Conservation (phyloP, 2,329 filamentous ascomycete species). For the Pseudopyricularia javanii region DNA sequence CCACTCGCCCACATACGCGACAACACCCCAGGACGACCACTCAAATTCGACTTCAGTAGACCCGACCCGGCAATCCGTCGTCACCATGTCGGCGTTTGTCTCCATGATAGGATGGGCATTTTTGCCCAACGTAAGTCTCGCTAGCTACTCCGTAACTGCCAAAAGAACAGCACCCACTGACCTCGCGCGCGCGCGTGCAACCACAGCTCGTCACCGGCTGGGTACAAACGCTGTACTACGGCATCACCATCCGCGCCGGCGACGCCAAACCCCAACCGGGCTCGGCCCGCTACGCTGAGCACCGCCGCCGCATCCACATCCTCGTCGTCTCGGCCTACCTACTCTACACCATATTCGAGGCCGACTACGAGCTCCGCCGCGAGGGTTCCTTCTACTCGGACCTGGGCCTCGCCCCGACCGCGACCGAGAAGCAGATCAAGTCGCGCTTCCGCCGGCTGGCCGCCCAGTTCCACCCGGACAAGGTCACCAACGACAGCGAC, state of each 20-base stretch:
- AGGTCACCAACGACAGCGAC: constrained; percentile 34
- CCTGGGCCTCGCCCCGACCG: constrained; percentile 56
- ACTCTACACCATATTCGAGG: constrained; percentile 84
- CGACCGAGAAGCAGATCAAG: constrained; percentile 67
- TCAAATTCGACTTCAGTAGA: not conserved
- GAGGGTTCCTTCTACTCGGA: constrained; percentile 68
- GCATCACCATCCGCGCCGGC: constrained; percentile 79
- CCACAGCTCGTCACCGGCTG: constrained; percentile 63
- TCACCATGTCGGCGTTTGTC: constrained; percentile 35
- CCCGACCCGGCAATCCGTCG: not conserved
- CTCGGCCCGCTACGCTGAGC: constrained; percentile 53
- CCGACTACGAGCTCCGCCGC: constrained; percentile 65
- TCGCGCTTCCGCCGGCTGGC: constrained; percentile 70
- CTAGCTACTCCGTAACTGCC: not conserved
- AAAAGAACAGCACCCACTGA: not conserved
- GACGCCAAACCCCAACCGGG: constrained; percentile 64
- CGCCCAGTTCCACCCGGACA: constrained; percentile 72
- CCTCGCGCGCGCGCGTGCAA: not conserved
- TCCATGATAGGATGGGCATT: constrained; percentile 46
- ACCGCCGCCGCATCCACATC: constrained; percentile 75
- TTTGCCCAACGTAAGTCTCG: constrained; percentile 33
- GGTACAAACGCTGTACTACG: constrained; percentile 73
- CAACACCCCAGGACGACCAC: not conserved
- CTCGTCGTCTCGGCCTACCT: constrained; percentile 76
- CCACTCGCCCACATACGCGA: not conserved